Evolutionary conservation across 352 stramenopile genomes (phyloP), one percentile per base, ranked within the genome.

Genomic region (Vaucheria bursata): DNA sequence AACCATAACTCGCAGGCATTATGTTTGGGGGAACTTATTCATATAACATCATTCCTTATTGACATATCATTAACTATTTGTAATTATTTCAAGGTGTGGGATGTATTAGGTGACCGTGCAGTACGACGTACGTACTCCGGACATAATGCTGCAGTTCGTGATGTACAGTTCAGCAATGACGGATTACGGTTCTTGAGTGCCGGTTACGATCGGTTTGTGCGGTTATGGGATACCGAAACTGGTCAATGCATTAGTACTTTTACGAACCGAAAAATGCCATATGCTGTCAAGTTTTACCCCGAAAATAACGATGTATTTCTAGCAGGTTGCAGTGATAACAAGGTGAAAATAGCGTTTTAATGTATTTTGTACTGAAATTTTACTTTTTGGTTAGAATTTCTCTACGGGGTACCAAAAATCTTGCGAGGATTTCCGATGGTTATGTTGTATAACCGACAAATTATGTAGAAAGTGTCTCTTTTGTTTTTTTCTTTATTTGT

Each of bases 201-300:
- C 38, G 90, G 91, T 7, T 99, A 98, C 84, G 96, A 99, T 89
- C 90, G 93, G 0, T 98, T 95, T 83, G 88, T 99, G 37, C 91
- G 96, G 76, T 83, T 98, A 59, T 99, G 96, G 96, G 93, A 99
- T 86, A 97, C 92, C 1, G 95, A 99, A 87, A 97, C 92, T 0
- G 96, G 96, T 1, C 89, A 98, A 86, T 88, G 32, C 49, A 7
- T 94, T 4, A 91, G 87, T 86, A 98, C 89, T 12, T 92, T 92
- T 81, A 89, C 86, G 53, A 94, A 94, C 78, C 86, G 90, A 29
- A 90, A 91, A 71, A 92, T 95, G 73, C 88, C 90, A 0, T 95
- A 95, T 77, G 87, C 86, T 39, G 86, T 92, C 1, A 88, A 91
- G 83, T 98, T 97, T 85, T 97, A 97, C 83, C 95, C 96, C 0